Evolutionary conservation across 495 filamentous ascomycete species (phyloP).

Genomic region (Penicillium longicatenatum): DNA sequence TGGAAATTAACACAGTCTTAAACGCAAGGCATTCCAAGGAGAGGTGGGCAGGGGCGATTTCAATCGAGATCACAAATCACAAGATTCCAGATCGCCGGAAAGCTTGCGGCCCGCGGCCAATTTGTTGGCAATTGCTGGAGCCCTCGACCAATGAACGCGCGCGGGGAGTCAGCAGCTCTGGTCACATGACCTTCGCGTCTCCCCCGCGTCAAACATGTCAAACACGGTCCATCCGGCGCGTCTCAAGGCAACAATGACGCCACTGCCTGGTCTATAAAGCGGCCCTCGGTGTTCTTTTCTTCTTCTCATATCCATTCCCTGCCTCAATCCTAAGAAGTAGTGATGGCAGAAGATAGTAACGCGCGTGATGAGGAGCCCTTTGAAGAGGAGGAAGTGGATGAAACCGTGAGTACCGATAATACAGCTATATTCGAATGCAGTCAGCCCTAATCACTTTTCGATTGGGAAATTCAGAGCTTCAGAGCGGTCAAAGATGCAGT

Average conservation of each 20-base stretch:
- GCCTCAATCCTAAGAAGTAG: not conserved
- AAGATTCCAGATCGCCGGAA: slow-evolving; percentile 9
- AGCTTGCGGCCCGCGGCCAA: slow-evolving; percentile 11
- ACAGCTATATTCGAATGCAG: slow-evolving; percentile 7
- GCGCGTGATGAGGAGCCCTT: slow-evolving; percentile 51
- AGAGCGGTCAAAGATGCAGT: slow-evolving; percentile 94
- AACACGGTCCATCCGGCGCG: slow-evolving; percentile 12
- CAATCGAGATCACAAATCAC: not conserved
- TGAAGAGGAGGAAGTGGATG: slow-evolving; percentile 72
- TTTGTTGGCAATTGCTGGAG: not conserved
- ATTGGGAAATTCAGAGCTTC: slow-evolving; percentile 63
- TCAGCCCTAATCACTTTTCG: not conserved
- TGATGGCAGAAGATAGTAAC: slow-evolving; percentile 48
- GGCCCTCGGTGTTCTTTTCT: slow-evolving; percentile 1
- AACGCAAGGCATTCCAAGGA: not conserved
- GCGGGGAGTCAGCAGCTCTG: slow-evolving; percentile 30
- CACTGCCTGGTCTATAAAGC: not conserved
- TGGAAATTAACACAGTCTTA: not conserved
- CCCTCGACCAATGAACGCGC: slow-evolving; percentile 30
- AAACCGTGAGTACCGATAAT: slow-evolving; percentile 54
- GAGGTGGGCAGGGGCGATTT: not conserved
- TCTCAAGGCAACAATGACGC: slow-evolving; percentile 28
- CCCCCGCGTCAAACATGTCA: slow-evolving; percentile 28
- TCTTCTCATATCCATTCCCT: not conserved
- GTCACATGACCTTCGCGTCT: slow-evolving; percentile 46